Evolutionary conservation across 257 asterid species (phyloP).

Genomic region (Nicotiana noctiflora): DNA sequence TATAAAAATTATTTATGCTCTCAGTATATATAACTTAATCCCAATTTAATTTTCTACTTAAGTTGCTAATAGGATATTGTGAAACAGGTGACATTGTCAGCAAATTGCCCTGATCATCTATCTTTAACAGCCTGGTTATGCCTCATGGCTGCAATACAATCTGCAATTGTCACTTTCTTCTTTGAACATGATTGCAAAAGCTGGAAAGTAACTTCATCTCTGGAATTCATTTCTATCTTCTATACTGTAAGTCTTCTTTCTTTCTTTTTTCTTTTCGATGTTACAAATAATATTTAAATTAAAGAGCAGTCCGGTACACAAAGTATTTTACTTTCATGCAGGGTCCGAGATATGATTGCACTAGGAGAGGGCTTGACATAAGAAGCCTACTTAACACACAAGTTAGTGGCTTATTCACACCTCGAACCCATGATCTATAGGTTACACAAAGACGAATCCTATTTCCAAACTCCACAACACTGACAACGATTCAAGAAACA

Average conservation of each 20-base stretch:
- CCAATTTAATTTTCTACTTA: too few relatives aligned
- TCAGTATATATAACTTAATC: not conserved
- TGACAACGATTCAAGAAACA: too few relatives aligned
- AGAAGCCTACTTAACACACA: too few relatives aligned
- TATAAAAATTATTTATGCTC: not conserved
- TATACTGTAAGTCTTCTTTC: slow-evolving; percentile 21
- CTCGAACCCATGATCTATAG: too few relatives aligned
- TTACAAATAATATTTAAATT: not conserved
- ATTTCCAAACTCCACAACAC: too few relatives aligned
- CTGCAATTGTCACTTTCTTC: slow-evolving; percentile 18
- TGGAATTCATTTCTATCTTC: slow-evolving; percentile 20
- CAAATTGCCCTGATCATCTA: slow-evolving; percentile 31
- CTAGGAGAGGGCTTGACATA: too few relatives aligned
- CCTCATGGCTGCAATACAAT: slow-evolving; percentile 25
- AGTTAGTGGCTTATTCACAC: too few relatives aligned
- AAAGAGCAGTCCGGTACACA: too few relatives aligned
- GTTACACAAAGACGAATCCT: too few relatives aligned
- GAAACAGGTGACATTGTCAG: slow-evolving; percentile 22
- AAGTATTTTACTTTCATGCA: too few relatives aligned
- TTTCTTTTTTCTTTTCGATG: not conserved
- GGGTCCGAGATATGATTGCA: too few relatives aligned
- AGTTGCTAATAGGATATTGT: not conserved
- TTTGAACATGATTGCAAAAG: slow-evolving; percentile 19
- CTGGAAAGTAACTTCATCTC: slow-evolving; percentile 27
- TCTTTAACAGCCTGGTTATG: slow-evolving; percentile 39